Base-by-base conservation (phyloP, 495 filamentous ascomycete species). In the Apiosordaria backusii region DNA sequence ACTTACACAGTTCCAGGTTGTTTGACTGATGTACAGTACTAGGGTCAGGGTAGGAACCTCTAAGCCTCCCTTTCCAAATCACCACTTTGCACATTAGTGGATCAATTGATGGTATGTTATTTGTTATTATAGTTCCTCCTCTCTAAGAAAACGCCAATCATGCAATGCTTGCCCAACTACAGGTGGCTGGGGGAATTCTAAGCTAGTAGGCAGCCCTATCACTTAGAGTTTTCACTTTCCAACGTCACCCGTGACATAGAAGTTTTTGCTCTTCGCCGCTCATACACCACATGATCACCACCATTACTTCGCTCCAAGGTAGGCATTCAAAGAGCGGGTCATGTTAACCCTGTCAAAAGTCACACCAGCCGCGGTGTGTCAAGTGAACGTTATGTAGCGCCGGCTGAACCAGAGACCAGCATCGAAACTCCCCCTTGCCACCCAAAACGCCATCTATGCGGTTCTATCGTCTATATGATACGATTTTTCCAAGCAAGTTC, bases 391-490 rank as follows among this genome's bases (percentile, higher is more conserved):
- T 45, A 2, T 45, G 35, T 2, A 45, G 35, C 35, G 35, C 35
- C 13, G 16, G 16, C 35, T 9, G 9, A 3, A 45, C 35, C 5
- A 18, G 57, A 25, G 7, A 23, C 7, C 4, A 23, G 4, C 16
- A 27, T 2, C 21, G 24, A 59, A 59, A 4, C 24, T 18, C 22
- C 19, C 15, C 21, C 19, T 23, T 0, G 57, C 57, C 23, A 18
- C 4, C 23, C 35, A 1, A 50, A 62, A 50, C 60, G 35, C 60
- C 22, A 19, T 67, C 65, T 67, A 67, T 67, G 45, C 9, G 60
- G 24, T 23, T 67, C 65, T 67, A 67, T 63, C 29, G 10, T 67
- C 65, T 67, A 67, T 63, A 22, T 25, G 61, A 27, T 45, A 18
- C 21, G 24, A 26, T 59, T 15, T 4, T n/a, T 55, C 5, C 22